Evolutionary conservation across 1,139 yeast genomes (phyloP).

Genomic region (Lodderomyces elongisporus): DNA sequence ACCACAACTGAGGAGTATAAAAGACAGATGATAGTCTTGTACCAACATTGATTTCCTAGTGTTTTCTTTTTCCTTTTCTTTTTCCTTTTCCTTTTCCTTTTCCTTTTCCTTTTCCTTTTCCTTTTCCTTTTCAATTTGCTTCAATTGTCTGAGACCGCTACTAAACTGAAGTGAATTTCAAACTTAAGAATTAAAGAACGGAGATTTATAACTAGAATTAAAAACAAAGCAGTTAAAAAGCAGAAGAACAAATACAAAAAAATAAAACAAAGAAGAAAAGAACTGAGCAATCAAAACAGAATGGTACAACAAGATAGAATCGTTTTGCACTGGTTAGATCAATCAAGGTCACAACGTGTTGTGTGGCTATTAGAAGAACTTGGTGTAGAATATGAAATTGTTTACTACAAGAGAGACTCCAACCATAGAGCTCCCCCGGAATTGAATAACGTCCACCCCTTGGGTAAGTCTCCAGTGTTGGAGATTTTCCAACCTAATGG

Average conservation of each 20-base stretch:
- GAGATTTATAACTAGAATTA: no score
- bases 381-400: constrained; percentile 30
- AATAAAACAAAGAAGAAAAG: no score
- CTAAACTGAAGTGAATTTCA: no score
- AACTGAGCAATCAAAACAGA: no score
- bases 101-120: neutral
- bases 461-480: constrained; percentile 38
- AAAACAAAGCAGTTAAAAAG: no score
- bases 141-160: neutral
- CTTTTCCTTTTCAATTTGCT: neutral
- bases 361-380: constrained; percentile 38
- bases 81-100: neutral
- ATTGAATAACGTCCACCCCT: constrained; percentile 29
- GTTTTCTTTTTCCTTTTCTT: neutral
- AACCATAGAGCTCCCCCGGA: constrained; percentile 33
- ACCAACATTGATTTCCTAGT: no score
- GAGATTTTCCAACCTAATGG: constrained; percentile 21
- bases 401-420: constrained; percentile 23
- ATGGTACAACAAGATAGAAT: constrained; percentile 4
- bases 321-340: constrained; percentile 22
- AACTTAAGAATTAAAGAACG: no score
- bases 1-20: no score
- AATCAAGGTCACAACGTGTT: constrained; percentile 36
- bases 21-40: no score
- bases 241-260: no score